Base-by-base conservation (phyloP, 73 alveolate species). In the Uronychia binucleata region DNA sequence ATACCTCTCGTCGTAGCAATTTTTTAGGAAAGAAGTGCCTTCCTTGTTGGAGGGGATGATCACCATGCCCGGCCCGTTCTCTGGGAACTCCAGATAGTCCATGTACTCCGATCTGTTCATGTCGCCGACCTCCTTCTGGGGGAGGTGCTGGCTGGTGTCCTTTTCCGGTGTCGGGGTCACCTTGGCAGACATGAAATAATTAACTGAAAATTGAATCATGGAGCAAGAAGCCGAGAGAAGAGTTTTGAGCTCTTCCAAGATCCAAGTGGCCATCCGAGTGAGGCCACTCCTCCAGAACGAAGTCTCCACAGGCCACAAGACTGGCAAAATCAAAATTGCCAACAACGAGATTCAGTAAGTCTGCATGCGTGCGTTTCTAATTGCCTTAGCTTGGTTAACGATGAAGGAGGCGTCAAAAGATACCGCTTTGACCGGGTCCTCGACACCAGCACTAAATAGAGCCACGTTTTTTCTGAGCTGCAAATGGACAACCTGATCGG, bases 241-340 rank as follows among this genome's bases (percentile, higher is more conserved):
- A 46, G 67, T 46, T 5, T 46, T 46, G 19, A 11, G n/a, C 67
- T 46, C 67, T 46, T 46, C 67, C 5, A 46, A 46, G 19, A 89
- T 89, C 79, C 88, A 93, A 84, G 95, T 93, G 0, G 94, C 96
- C 28, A 90, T 93, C 57, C 59, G 97, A 29, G 79, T 93, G 34
- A 74, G 97, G 83, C 97, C 97, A 0, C 67, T 93, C 79, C 89
- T 90, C 1, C 89, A 87, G 25, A 34, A 82, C 80, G 97, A 93
- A 81, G 57, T 31, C 57, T 26, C 82, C 8, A 89, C 90, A 35
- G 97, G 94, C 1, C 31, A 81, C 34, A 81, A 46, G 67, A 11
- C n/a, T 19, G 5, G n/a, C 67, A 46, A 46, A 19, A 46, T 46
- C 5, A 5, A 46, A 46, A 46, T 46, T 19, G 5, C 5, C 5